phyloP scores from a whole-genome alignment of 202 grass and related monocot species.

The Musa balbisiana region DNA sequence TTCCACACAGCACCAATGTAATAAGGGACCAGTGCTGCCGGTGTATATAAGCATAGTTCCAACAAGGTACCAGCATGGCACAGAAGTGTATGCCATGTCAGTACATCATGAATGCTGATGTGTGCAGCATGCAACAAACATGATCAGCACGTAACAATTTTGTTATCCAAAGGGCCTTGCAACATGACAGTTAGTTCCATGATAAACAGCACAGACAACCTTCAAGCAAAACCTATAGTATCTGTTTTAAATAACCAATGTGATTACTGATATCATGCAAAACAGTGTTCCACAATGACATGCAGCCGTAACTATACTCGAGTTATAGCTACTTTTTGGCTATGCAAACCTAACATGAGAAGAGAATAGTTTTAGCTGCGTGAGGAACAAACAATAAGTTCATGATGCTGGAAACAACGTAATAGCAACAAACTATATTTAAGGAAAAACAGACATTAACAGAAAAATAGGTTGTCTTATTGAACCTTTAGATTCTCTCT shows the following conservation, averaged over 20 bases:
- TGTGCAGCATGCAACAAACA: no score
- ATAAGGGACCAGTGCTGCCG: no score
- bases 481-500: no score
- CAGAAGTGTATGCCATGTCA: no score
- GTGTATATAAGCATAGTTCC: no score
- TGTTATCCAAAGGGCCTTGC: not conserved
- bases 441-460: not conserved
- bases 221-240: not conserved
- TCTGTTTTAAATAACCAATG: not conserved
- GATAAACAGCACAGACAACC: not conserved
- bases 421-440: not conserved
- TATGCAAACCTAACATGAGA: conserved; percentile 92
- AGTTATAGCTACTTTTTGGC: conserved; percentile 91
- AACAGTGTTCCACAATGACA: not conserved
- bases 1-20: no score
- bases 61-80: no score
- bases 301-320: conserved; percentile 66
- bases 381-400: conserved; percentile 4
- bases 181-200: not conserved
- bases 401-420: not conserved
- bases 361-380: conserved; percentile 88
- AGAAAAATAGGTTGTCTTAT: no score
- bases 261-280: not conserved
- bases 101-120: no score
- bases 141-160: not conserved